Percentiles rank a stretch among this genome's conserved stretches.
phyloP scores from a whole-genome alignment of 495 filamentous ascomycete genomes.

The Penicillium paxilli region DNA sequence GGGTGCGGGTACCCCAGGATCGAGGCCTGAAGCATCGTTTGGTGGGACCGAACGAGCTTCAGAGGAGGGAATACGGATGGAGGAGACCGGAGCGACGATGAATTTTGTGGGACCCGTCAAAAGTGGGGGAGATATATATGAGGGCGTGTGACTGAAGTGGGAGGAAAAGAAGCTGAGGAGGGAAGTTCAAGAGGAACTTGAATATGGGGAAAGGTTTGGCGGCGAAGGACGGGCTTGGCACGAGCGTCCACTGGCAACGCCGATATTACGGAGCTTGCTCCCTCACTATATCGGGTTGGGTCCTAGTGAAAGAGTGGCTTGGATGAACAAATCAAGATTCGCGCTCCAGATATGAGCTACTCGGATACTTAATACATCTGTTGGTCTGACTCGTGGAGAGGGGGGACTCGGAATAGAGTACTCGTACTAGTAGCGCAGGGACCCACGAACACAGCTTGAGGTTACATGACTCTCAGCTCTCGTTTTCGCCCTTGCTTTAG shows the following conservation, averaged over 20 bases:
- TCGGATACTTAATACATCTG: too few species aligned
- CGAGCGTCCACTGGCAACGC: slow-evolving; percentile 18
- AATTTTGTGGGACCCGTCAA: neutral
- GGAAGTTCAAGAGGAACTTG: slow-evolving; percentile 24
- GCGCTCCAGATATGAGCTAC: too few species aligned
- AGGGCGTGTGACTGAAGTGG: neutral
- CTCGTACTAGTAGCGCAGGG: too few species aligned
- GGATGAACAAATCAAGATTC: neutral
- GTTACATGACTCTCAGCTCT: too few species aligned
- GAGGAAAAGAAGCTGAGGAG: slow-evolving; percentile 10
- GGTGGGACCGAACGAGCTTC: slow-evolving; percentile 11
- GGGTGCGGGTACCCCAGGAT: slow-evolving; percentile 44
- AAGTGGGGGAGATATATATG: neutral
- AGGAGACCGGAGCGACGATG: slow-evolving; percentile 2
- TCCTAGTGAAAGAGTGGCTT: neutral
- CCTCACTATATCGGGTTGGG: neutral
- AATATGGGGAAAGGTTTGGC: slow-evolving; percentile 42
- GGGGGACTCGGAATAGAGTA: too few species aligned
- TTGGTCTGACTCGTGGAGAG: too few species aligned
- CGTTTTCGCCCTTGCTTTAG: too few species aligned
- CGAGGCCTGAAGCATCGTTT: slow-evolving; percentile 42
- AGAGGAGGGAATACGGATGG: neutral
- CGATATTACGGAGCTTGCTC: slow-evolving; percentile 16
- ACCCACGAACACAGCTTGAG: too few species aligned
- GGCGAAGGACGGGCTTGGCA: slow-evolving; percentile 38